phyloP scores from a whole-genome alignment of 148 eudicot genomes.

The Vaccinium myrtillus region DNA sequence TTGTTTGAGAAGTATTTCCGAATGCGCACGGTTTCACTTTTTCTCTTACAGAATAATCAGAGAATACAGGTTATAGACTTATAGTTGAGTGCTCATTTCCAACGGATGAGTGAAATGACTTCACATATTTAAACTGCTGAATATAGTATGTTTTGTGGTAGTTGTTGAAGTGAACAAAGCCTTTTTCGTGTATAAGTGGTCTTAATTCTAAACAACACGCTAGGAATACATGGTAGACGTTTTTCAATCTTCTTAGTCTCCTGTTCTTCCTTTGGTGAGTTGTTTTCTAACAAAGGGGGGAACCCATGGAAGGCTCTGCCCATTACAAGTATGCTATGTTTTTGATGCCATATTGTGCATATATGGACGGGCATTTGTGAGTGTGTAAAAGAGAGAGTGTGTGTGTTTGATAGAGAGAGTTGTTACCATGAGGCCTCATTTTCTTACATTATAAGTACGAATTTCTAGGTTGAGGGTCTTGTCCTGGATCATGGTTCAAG shows the following conservation, averaged over 20 bases:
- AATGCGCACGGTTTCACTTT: background rate
- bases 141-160: background rate
- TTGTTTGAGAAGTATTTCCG: background rate
- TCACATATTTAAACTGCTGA: background rate
- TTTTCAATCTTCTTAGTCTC: background rate
- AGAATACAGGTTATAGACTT: background rate
- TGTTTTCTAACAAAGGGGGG: background rate
- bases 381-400: background rate
- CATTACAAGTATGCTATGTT: background rate
- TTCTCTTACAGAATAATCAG: background rate
- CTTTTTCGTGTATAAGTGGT: background rate
- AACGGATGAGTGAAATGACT: background rate
- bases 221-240: background rate
- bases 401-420: too few species aligned
- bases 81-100: background rate
- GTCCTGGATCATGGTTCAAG: slow-evolving; percentile 99
- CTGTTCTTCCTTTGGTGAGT: background rate
- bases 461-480: slow-evolving; percentile 82
- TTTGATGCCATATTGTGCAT: background rate
- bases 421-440: background rate
- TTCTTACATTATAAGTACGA: slow-evolving; percentile 5
- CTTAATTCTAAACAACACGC: background rate
- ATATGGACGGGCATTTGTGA: too few species aligned
- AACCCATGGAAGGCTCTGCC: slow-evolving; percentile 1
- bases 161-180: background rate